A percentile compares a stretch with the other conserved stretches of the same genome.
Conservation (phyloP, 441 rosid species). For the Mallotus repandus region DNA sequence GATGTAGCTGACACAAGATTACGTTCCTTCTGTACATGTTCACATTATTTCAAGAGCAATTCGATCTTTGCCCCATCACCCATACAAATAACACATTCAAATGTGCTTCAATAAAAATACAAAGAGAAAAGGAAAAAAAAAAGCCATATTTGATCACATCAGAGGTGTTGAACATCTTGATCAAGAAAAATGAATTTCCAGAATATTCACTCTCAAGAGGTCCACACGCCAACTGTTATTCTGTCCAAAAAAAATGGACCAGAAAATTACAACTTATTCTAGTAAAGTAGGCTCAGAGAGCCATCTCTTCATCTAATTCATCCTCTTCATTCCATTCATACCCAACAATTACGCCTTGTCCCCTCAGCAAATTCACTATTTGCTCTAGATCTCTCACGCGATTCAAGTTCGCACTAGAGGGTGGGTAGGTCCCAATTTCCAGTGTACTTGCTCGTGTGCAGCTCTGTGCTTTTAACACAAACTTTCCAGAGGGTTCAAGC, state of each 20-base stretch:
- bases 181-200: no score
- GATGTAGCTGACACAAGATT: no score
- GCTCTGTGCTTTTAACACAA: slow-evolving; percentile 43
- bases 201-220: background rate
- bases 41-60: no score
- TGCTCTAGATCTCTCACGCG: slow-evolving; percentile 44
- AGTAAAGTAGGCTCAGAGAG: slow-evolving; percentile 8
- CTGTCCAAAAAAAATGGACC: background rate
- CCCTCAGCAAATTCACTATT: slow-evolving; percentile 44
- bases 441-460: slow-evolving; percentile 31
- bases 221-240: background rate
- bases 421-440: slow-evolving; percentile 15
- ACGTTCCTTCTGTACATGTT: no score
- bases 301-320: slow-evolving; percentile 41
- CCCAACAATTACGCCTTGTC: slow-evolving; percentile 37
- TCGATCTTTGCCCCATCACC: no score
- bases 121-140: background rate
- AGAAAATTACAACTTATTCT: background rate
- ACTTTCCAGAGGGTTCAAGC: slow-evolving; percentile 42
- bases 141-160: no score
- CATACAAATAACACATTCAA: no score
- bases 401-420: slow-evolving; percentile 12
- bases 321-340: slow-evolving; percentile 43
- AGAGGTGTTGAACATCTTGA: no score
- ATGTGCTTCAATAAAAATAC: background rate